Percentiles rank a stretch among this genome's conserved stretches.
Conservation (phyloP, 2,329 filamentous ascomycete species). For the Colletotrichum chrysophilum region DNA sequence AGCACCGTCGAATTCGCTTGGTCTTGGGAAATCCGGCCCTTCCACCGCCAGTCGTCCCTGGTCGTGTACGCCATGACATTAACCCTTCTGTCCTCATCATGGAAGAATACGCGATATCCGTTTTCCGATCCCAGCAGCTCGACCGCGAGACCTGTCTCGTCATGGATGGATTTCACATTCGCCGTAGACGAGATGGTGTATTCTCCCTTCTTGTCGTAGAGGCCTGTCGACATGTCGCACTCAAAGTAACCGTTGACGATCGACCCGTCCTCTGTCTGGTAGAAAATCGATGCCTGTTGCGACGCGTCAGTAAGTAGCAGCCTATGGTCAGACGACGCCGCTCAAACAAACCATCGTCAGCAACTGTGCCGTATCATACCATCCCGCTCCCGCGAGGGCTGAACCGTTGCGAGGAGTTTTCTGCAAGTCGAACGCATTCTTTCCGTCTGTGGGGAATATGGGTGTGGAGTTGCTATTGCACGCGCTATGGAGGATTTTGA, state of each 20-base stretch:
- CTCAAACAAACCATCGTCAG: constrained; percentile 34
- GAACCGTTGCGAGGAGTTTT: constrained; percentile 36
- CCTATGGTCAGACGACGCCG: too few species aligned
- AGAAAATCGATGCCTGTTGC: constrained; percentile 15
- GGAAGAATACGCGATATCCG: constrained; percentile 44
- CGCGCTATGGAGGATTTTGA: constrained; percentile 38
- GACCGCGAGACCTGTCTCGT: constrained; percentile 33
- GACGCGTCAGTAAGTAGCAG: background rate
- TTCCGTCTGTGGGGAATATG: constrained; percentile 37
- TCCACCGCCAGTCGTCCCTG: constrained; percentile 31
- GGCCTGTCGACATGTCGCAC: constrained; percentile 39
- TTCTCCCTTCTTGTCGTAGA: constrained; percentile 33
- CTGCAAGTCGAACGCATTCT: constrained; percentile 29
- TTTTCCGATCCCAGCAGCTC: constrained; percentile 34
- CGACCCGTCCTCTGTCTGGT: background rate
- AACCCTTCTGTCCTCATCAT: constrained; percentile 34
- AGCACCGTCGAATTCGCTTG: constrained; percentile 31
- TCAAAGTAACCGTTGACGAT: constrained; percentile 26
- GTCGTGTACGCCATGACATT: constrained; percentile 36
- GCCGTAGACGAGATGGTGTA: constrained; percentile 32
- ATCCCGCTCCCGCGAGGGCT: constrained; percentile 38
- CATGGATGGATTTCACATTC: constrained; percentile 27
- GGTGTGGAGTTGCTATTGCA: constrained; percentile 35
- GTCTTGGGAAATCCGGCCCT: constrained; percentile 36
- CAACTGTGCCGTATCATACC: constrained; percentile 30